phyloP scores from a whole-genome alignment of 805 yeast species.

The Metschnikowia dekortorum region DNA sequence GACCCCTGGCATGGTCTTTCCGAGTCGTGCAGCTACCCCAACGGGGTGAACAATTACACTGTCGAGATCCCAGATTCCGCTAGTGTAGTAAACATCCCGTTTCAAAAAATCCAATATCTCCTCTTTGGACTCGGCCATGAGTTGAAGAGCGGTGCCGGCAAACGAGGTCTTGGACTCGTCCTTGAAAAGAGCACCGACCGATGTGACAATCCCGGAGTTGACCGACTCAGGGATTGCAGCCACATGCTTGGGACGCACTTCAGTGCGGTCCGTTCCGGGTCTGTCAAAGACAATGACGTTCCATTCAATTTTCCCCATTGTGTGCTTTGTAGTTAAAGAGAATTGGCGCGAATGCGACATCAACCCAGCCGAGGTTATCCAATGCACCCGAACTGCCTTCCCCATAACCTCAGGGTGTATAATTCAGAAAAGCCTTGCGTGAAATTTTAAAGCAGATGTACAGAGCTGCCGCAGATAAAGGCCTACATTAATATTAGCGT shows the following conservation, averaged over 20 bases:
- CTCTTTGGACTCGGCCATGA: conserved; percentile 61
- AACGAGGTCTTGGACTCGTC: conserved; percentile 46
- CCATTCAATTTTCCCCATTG: conserved; percentile 22
- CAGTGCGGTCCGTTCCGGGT: conserved; percentile 56
- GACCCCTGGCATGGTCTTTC: conserved; percentile 32
- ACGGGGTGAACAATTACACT: conserved; percentile 55
- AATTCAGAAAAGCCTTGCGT: too few species aligned
- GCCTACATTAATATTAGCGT: not conserved
- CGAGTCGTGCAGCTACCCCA: conserved; percentile 33
- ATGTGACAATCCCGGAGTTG: conserved; percentile 38
- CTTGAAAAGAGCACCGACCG: conserved; percentile 48
- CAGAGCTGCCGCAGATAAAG: not conserved
- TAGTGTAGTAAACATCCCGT: conserved; percentile 55
- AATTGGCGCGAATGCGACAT: not conserved
- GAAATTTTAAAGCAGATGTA: not conserved
- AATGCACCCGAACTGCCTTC: too few species aligned
- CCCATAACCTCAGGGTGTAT: too few species aligned
- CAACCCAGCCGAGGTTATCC: not conserved
- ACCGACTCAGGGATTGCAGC: conserved; percentile 42
- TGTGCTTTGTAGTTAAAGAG: not conserved
- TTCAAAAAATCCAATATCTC: conserved; percentile 63
- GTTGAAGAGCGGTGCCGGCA: conserved; percentile 64
- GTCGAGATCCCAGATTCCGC: conserved; percentile 75
- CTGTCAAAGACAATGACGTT: conserved; percentile 66
- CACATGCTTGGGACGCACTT: conserved; percentile 50